These are phyloP conservation scores for Aureoboletus auriporus DNA, from an alignment of 768 basidiomycete species.

Conservation along the genomic window DNA sequence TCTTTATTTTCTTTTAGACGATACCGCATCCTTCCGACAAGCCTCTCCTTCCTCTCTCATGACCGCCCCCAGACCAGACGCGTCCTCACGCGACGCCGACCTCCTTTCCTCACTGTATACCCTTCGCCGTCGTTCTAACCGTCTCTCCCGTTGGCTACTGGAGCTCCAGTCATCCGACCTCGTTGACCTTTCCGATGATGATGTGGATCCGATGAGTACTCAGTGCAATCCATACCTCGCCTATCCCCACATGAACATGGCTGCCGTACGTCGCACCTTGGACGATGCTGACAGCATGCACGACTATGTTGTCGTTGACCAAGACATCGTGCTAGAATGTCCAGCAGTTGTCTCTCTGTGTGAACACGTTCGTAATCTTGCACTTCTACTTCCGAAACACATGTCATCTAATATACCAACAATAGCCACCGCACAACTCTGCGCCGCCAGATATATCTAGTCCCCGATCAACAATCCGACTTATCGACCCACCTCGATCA, in stretches of 20 bases:
- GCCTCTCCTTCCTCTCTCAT: constrained; percentile 31
- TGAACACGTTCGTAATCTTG: constrained; percentile 26
- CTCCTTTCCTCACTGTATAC: neutral
- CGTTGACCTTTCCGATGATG: constrained; percentile 13
- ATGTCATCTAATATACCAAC: constrained; percentile 15
- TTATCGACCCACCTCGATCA: constrained; percentile 36
- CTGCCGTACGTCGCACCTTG: constrained; percentile 23
- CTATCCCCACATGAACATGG: constrained; percentile 33
- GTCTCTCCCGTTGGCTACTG: constrained; percentile 41
- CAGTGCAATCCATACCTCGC: constrained; percentile 39
- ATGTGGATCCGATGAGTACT: constrained; percentile 25
- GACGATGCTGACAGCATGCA: constrained; percentile 35
- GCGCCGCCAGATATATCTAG: constrained; percentile 22
- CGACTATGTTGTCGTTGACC: constrained; percentile 41
- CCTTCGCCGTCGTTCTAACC: constrained; percentile 36
- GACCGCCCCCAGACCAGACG: constrained; percentile 23
- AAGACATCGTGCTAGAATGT: constrained; percentile 26
- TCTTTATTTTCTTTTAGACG: constrained; percentile 25
- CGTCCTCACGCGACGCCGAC: constrained; percentile 18
- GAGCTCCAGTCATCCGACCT: constrained; percentile 34
- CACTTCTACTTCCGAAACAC: constrained; percentile 13
- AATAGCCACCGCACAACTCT: constrained; percentile 22
- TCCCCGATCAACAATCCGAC: constrained; percentile 31
- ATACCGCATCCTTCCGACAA: constrained; percentile 8
- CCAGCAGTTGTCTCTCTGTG: constrained; percentile 11